These are phyloP conservation scores for Antarctomyces pellizariae DNA, from an alignment of 495 filamentous ascomycete species.

Conservation along the genomic window DNA sequence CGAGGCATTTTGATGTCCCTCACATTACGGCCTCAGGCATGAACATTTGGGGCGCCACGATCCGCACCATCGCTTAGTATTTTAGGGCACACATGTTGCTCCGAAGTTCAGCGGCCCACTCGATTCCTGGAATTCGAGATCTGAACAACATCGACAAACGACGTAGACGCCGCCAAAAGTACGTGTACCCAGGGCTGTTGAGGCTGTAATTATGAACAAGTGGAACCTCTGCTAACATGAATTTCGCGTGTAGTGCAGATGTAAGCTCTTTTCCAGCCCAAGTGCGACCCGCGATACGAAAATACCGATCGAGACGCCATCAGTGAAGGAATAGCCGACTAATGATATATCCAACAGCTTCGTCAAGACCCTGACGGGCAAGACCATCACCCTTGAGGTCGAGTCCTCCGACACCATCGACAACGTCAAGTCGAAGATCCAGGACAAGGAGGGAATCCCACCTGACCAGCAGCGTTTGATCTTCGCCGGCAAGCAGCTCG, in stretches of 20 bases:
- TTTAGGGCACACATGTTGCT: too few relatives aligned
- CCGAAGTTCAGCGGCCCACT: constrained; percentile 9
- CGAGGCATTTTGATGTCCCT: too few relatives aligned
- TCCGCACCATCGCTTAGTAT: too few relatives aligned
- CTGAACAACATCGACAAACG: constrained; percentile 5
- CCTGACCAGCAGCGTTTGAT: constrained; percentile 98
- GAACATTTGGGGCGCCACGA: too few relatives aligned
- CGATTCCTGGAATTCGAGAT: constrained; percentile 8
- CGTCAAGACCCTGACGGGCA: constrained; percentile 94
- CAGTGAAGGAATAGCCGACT: constrained; percentile 6
- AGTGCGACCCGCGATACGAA: constrained; percentile 1
- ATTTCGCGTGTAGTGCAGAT: constrained; percentile 16
- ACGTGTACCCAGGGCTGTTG: constrained; percentile 8
- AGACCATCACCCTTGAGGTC: constrained; percentile 99
- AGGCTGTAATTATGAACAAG: not conserved
- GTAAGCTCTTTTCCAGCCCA: constrained; percentile 11
- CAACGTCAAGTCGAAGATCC: constrained; percentile 92
- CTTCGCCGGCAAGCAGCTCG: constrained; percentile 98
- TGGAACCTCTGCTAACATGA: constrained; percentile 7
- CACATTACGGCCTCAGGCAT: too few relatives aligned
- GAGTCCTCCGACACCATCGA: constrained; percentile 98
- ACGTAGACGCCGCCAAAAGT: constrained; percentile 16
- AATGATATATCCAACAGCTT: constrained; percentile 33
- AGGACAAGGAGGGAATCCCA: constrained; percentile 99
- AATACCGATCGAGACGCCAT: not conserved